Conservation (phyloP, 2,329 filamentous ascomycete genomes). For the Penicillium verrucosum region DNA sequence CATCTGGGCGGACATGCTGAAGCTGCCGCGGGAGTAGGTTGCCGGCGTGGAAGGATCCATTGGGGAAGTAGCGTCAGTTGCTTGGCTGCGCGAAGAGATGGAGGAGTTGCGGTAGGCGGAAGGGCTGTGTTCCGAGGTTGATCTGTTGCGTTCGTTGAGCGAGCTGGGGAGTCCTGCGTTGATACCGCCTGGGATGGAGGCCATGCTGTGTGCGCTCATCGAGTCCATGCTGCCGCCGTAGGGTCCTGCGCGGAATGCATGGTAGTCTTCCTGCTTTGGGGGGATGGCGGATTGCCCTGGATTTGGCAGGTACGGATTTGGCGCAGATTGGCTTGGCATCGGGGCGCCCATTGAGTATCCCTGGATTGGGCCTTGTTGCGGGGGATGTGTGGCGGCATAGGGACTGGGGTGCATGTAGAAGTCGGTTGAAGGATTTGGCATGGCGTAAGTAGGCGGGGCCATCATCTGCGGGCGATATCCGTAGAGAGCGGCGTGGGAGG, state of each 20-base stretch:
- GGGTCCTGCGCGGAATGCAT: slow-evolving; percentile 32
- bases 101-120: slow-evolving; percentile 41
- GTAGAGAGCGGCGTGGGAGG: slow-evolving; percentile 38
- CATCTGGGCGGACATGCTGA: slow-evolving; percentile 35
- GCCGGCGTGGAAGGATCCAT: slow-evolving; percentile 38
- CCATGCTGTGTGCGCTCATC: slow-evolving; percentile 31
- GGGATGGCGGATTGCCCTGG: slow-evolving; percentile 31
- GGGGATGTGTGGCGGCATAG: slow-evolving; percentile 35
- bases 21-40: slow-evolving; percentile 39
- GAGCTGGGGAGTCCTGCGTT: slow-evolving; percentile 33
- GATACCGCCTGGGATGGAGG: slow-evolving; percentile 33
- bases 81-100: slow-evolving; percentile 38
- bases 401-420: slow-evolving; percentile 38
- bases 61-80: slow-evolving; percentile 38
- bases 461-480: slow-evolving; percentile 41
- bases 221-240: slow-evolving; percentile 38
- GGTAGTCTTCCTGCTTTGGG: slow-evolving; percentile 39
- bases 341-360: slow-evolving; percentile 36
- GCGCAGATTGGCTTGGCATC: slow-evolving; percentile 33
- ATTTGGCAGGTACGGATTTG: slow-evolving; percentile 38
- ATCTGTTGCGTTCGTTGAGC: slow-evolving; percentile 37
- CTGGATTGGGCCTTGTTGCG: slow-evolving; percentile 32
- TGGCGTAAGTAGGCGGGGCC: slow-evolving; percentile 34
- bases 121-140: slow-evolving; percentile 36
- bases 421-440: slow-evolving; percentile 34